These are phyloP conservation scores for Gnomoniopsis sp. DNA, from an alignment of 2,329 filamentous ascomycete species.

Conservation along the genomic window DNA sequence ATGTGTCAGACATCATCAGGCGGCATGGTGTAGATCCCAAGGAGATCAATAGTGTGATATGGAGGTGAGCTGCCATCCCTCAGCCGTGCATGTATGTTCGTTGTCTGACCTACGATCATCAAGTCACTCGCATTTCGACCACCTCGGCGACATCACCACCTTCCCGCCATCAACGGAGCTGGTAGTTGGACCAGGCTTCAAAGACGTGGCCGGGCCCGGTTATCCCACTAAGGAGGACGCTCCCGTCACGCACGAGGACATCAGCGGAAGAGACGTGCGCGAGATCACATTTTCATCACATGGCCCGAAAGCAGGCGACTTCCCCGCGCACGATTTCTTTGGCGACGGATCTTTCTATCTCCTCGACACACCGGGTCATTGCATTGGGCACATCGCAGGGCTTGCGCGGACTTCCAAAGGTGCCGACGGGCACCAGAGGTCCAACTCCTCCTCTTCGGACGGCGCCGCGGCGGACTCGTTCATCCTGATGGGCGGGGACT, in stretches of 20 bases:
- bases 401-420: conserved; percentile 21
- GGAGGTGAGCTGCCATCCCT: conserved; percentile 9
- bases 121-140: conserved; percentile 25
- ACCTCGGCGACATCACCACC: conserved; percentile 20
- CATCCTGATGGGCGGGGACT: conserved; percentile 24
- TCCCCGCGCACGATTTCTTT: conserved; percentile 23
- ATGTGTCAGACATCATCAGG: conserved; percentile 15
- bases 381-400: conserved; percentile 19
- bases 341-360: conserved; percentile 24
- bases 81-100: no score
- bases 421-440: no score
- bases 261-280: conserved; percentile 11
- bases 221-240: conserved; percentile 21
- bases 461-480: conserved; percentile 21
- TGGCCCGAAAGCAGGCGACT: conserved; percentile 15
- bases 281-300: conserved; percentile 10
- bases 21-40: conserved; percentile 8
- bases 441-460: no score
- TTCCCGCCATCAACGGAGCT: conserved; percentile 22
- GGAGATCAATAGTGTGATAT: conserved; percentile 16
- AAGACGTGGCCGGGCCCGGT: conserved; percentile 18
- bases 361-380: conserved; percentile 23
- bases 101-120: background rate
- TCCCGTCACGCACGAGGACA: background rate
- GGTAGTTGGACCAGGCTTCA: conserved; percentile 24